phyloP scores from a whole-genome alignment of 768 basidiomycete species.

The Calocera cornea region DNA sequence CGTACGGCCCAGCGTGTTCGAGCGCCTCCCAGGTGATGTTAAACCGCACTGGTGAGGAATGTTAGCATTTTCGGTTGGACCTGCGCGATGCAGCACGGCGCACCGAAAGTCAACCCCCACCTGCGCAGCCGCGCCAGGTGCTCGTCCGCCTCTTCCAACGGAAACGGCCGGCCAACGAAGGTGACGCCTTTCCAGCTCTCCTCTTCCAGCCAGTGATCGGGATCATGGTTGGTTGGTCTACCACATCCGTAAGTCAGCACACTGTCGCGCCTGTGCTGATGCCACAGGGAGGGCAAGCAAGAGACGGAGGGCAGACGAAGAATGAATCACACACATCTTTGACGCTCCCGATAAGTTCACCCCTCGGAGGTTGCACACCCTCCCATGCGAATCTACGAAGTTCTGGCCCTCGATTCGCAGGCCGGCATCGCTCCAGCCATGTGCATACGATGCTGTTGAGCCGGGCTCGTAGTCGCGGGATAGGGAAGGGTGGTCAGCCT shows the following conservation, averaged over 20 bases:
- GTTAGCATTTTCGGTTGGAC: too few relatives aligned
- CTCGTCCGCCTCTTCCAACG: constrained; percentile 73
- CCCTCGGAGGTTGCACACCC: constrained; percentile 69
- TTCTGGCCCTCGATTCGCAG: constrained; percentile 57
- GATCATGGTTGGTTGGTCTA: constrained; percentile 37
- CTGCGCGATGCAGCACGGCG: too few relatives aligned
- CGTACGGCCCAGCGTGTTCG: constrained; percentile 85
- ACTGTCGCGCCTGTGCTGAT: too few relatives aligned
- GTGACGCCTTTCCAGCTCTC: constrained; percentile 42
- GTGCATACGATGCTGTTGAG: constrained; percentile 38
- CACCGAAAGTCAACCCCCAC: constrained; percentile 82
- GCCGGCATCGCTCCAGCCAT: constrained; percentile 49
- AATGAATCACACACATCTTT: constrained; percentile 52
- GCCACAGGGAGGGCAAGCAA: too few relatives aligned
- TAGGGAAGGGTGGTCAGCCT: constrained; percentile 6
- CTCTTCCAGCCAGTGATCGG: constrained; percentile 52
- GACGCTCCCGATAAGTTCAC: constrained; percentile 73
- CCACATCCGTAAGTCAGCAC: too few relatives aligned
- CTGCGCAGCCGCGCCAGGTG: constrained; percentile 66
- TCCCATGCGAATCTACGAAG: constrained; percentile 66
- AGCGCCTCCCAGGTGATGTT: constrained; percentile 95
- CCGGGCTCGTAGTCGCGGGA: constrained; percentile 5
- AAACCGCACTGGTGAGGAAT: constrained; percentile 79
- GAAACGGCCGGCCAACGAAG: constrained; percentile 85
- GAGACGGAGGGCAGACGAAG: not conserved